These are phyloP conservation scores for Acanthamoeba comandoni DNA, from an alignment of 208 protist species.

Conservation along the genomic window DNA sequence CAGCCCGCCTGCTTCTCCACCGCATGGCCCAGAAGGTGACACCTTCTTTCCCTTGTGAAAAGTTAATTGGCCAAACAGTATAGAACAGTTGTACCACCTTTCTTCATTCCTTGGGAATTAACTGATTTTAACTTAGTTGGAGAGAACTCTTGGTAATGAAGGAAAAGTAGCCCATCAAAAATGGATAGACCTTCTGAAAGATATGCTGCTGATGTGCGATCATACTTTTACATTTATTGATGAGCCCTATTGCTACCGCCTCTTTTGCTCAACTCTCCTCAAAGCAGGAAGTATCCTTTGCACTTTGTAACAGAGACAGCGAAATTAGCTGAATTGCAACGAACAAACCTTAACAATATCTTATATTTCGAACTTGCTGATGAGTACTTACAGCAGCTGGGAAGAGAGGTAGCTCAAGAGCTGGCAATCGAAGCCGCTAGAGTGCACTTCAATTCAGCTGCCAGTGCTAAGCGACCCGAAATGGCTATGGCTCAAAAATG, in stretches of 20 bases:
- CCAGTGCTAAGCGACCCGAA: slow-evolving; percentile 15
- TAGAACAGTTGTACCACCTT: slow-evolving; percentile 8
- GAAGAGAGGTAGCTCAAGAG: not conserved
- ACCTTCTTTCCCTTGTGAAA: not conserved
- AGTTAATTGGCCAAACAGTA: not conserved
- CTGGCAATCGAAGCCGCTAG: slow-evolving; percentile 8
- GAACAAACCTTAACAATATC: not conserved
- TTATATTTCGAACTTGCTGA: slow-evolving; percentile 21
- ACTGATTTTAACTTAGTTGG: too few relatives aligned
- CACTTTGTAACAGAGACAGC: not conserved
- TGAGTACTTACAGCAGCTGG: slow-evolving; percentile 45
- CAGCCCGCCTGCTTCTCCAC: not conserved
- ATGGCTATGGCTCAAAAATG: slow-evolving; percentile 32
- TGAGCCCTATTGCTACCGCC: slow-evolving; percentile 16
- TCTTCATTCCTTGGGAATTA: slow-evolving; percentile 29
- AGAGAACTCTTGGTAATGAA: not conserved
- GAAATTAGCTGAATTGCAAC: not conserved
- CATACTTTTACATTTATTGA: slow-evolving; percentile 1
- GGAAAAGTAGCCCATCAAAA: slow-evolving; percentile 8
- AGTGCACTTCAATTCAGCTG: slow-evolving; percentile 41
- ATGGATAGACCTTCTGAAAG: slow-evolving; percentile 40
- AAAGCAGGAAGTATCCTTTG: not conserved
- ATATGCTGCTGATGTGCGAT: slow-evolving; percentile 32
- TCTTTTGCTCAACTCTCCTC: slow-evolving; percentile 56
- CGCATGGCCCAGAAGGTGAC: slow-evolving; percentile 21